Evolutionary conservation across 495 filamentous ascomycete genomes (phyloP), one percentile per base, ranked within the genome.

Genomic region (Trichoderma virens): DNA sequence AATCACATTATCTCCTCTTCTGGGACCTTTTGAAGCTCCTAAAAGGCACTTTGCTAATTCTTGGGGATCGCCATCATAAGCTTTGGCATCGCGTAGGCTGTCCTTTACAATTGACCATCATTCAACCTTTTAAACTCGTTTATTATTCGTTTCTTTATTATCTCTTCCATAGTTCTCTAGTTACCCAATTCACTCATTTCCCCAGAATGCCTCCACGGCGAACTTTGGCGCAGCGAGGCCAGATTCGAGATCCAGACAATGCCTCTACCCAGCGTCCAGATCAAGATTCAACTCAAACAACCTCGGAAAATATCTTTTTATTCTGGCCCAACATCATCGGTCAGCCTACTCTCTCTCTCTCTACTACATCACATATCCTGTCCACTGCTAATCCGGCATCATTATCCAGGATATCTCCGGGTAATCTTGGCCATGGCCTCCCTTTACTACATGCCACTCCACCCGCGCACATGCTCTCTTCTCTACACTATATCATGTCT

Each of bases 271-370:
- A 41, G 18, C 13, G 18, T 41, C 13, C 38, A 11, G 8, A 41
- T n/a, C n/a, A n/a, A n/a, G n/a, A n/a, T n/a, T n/a, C n/a, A n/a
- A n/a, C n/a, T n/a, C n/a, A n/a, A n/a, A n/a, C n/a, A n/a, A n/a
- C n/a, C n/a, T n/a, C n/a, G n/a, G 93, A 97, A 79, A 97, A 97
- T 74, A 89, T 98, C 66, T 98, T 96, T 70, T 75, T 96, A n/a
- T 97, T 97, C 77, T 87, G 85, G 68, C 94, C 94, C 6, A 98
- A 98, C 69, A 76, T 97, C 28, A 97, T 98, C 68, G 93, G 92
- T 96, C 81, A 63, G 83, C 68, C 35, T 30, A n/a, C n/a, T n/a
- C n/a, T n/a, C n/a, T n/a, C n/a, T n/a, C n/a, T n/a, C n/a, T n/a
- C n/a, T n/a, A n/a, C n/a, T n/a, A n/a, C n/a, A n/a, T n/a, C n/a